Evolutionary conservation across 805 yeast genomes (phyloP).

Genomic region (Kodamaea fukazawae): DNA sequence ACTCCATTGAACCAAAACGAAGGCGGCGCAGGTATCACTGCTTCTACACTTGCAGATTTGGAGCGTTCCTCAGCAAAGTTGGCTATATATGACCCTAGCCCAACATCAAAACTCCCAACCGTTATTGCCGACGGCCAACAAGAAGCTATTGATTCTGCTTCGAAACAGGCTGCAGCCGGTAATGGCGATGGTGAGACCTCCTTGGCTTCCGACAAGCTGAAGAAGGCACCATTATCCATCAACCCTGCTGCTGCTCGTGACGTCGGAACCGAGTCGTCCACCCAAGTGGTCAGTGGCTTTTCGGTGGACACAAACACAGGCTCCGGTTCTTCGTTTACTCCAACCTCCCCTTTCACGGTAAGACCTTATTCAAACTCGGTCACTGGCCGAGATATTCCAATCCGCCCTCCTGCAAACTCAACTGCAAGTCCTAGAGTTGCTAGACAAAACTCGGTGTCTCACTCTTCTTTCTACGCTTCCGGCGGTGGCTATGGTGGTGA

Average conservation of each 20-base stretch:
- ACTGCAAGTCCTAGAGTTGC: conserved; percentile 41
- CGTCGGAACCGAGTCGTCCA: background rate
- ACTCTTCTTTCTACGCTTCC: conserved; percentile 35
- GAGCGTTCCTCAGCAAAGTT: conserved; percentile 6
- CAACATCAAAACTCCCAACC: conserved; percentile 1
- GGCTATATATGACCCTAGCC: conserved; percentile 1
- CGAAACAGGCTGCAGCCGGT: too few species aligned
- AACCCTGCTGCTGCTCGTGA: conserved; percentile 1
- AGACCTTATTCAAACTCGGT: conserved; percentile 14
- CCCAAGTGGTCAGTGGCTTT: conserved; percentile 8
- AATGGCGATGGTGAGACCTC: too few species aligned
- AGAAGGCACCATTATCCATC: conserved; percentile 4
- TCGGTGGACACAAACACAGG: background rate
- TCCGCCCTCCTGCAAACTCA: conserved; percentile 18
- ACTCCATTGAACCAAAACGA: conserved; percentile 11
- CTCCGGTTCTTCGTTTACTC: conserved; percentile 5
- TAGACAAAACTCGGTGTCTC: conserved; percentile 38
- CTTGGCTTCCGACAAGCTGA: background rate
- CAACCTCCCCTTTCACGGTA: conserved; percentile 11
- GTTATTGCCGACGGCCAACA: conserved; percentile 3
- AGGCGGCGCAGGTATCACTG: background rate
- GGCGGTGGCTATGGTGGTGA: conserved; percentile 35
- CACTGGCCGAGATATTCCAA: conserved; percentile 17
- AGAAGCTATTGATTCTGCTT: too few species aligned
- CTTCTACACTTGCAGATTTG: conserved; percentile 5